Percentiles rank a stretch among this genome's conserved stretches.
Evolutionary conservation across 768 basidiomycete genomes (phyloP).

Genomic region (Termitomyces eurrhizus): DNA sequence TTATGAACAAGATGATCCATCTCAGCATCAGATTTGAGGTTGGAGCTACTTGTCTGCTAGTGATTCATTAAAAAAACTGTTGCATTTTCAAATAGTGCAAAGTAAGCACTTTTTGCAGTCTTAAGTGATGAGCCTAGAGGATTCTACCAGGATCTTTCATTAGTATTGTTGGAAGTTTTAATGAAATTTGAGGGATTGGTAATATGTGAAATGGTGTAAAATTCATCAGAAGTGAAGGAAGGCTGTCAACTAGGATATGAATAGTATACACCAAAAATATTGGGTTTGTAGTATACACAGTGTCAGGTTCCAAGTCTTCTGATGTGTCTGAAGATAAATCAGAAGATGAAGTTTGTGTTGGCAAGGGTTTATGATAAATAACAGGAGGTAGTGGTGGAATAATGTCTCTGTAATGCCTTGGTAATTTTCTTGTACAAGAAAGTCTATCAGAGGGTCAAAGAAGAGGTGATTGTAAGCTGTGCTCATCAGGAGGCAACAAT

Average conservation of each 20-base stretch:
- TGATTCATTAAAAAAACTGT: conserved; percentile 18
- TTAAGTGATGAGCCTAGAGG: neutral
- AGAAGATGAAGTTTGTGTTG: neutral
- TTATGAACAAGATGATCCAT: too few relatives aligned
- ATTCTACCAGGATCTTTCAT: neutral
- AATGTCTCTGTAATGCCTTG: neutral
- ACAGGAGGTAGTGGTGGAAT: conserved; percentile 5
- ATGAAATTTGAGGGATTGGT: neutral
- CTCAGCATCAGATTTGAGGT: conserved; percentile 19
- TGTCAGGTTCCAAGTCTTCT: too few relatives aligned
- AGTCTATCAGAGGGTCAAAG: too few relatives aligned
- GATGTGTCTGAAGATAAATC: neutral
- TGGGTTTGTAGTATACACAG: neutral
- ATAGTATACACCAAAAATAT: conserved; percentile 6
- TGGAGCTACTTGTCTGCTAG: conserved; percentile 18
- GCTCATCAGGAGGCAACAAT: too few relatives aligned
- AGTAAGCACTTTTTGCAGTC: neutral
- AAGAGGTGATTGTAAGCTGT: too few relatives aligned
- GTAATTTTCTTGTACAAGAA: neutral
- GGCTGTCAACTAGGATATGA: conserved; percentile 1
- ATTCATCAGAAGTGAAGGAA: conserved; percentile 7
- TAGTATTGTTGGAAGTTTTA: neutral
- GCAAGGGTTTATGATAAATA: neutral
- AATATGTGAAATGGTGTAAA: neutral
- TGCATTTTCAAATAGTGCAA: conserved; percentile 20